A percentile compares a stretch with the other conserved stretches of the same genome.
phyloP scores from a whole-genome alignment of 148 eudicot species.

The Chenopodium berlandieri region DNA sequence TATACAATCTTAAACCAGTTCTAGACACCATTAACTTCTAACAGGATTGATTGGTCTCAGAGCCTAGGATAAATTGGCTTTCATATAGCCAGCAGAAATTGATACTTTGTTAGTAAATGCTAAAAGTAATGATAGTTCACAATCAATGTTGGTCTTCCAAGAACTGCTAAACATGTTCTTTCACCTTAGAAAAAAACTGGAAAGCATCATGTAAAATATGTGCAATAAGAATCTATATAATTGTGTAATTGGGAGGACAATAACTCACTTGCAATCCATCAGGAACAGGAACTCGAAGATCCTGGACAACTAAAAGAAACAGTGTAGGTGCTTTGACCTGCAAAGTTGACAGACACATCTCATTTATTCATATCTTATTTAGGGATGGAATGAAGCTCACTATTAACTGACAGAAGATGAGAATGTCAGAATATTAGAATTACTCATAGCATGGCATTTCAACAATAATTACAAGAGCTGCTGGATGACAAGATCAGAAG shows the following conservation, averaged over 20 bases:
- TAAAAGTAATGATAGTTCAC: neutral
- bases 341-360: constrained; percentile 10
- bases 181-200: neutral
- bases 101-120: no score
- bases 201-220: neutral
- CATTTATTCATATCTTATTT: neutral
- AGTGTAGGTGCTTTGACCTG: constrained; percentile 90
- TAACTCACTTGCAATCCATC: constrained; percentile 77
- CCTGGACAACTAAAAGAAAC: constrained; percentile 75
- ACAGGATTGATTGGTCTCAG: neutral
- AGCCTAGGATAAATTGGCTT: neutral
- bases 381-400: neutral
- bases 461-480: neutral
- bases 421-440: neutral
- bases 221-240: neutral
- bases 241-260: neutral
- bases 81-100: neutral
- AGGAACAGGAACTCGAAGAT: constrained; percentile 80
- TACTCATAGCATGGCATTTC: neutral
- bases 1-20: neutral
- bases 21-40: neutral
- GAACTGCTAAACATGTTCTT: no score
- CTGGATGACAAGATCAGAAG: neutral
- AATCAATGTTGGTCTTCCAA: neutral
- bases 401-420: no score